Conservation (phyloP, 2,329 filamentous ascomycete species). For the Rutstroemia sp. region DNA sequence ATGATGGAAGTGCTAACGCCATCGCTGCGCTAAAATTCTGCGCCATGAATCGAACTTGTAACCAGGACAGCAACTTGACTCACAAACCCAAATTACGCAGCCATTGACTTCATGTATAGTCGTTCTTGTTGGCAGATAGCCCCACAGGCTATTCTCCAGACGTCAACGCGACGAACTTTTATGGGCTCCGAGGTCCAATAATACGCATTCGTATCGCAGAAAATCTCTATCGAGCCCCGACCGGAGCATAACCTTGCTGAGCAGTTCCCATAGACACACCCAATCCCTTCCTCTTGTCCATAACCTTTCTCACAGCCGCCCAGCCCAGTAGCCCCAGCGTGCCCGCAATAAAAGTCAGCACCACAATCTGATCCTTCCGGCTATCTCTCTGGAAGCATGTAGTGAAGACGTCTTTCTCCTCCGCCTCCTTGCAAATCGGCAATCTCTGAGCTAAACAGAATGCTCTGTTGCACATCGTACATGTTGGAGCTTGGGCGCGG, state of each 20-base stretch:
- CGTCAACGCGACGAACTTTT: no score
- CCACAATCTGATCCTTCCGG: constrained; percentile 59
- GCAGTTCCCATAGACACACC: constrained; percentile 16
- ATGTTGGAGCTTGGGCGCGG: constrained; percentile 39
- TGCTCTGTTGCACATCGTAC: constrained; percentile 55
- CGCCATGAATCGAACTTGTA: no score
- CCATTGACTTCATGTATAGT: no score
- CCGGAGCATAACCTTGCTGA: constrained; percentile 20
- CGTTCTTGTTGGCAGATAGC: no score
- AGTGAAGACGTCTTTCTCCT: constrained; percentile 54
- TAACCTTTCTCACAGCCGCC: constrained; percentile 45
- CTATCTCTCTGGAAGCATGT: constrained; percentile 61
- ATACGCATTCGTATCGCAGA: no score
- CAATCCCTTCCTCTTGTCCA: constrained; percentile 35
- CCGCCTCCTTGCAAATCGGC: constrained; percentile 54
- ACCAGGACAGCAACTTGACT: no score
- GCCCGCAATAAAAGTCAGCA: constrained; percentile 55
- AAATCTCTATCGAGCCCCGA: constrained; percentile 14
- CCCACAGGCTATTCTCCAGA: background rate
- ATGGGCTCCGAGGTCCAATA: no score
- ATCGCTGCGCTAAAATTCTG: no score
- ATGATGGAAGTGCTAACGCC: no score
- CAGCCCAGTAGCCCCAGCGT: constrained; percentile 52
- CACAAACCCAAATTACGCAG: no score
- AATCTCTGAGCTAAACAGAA: constrained; percentile 54